Conservation (phyloP, 2,329 filamentous ascomycete species). For the Gnomoniopsis smithogilvyi region DNA sequence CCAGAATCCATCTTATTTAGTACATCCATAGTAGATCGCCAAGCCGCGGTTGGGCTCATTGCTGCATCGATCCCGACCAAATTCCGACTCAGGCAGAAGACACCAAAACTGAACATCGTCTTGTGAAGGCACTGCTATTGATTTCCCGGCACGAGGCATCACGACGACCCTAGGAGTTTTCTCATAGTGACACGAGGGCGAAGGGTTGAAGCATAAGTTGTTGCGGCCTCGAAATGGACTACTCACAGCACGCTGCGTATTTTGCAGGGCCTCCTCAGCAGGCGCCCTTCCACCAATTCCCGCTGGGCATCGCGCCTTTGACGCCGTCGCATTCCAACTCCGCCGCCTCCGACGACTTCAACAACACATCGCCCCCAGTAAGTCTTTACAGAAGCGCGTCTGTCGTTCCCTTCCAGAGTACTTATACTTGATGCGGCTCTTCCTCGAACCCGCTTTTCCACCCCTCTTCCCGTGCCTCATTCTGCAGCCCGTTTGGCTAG, state of each 20-base stretch:
- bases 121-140: background rate
- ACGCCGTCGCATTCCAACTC: conserved; percentile 56
- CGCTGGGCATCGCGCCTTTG: conserved; percentile 49
- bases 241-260: conserved; percentile 47
- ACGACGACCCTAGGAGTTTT: background rate
- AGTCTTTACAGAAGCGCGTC: conserved; percentile 26
- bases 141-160: background rate
- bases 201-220: background rate
- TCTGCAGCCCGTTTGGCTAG: conserved; percentile 23
- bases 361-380: conserved; percentile 53
- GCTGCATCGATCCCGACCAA: background rate
- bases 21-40: background rate
- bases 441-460: conserved; percentile 1
- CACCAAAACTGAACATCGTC: background rate
- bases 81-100: background rate
- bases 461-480: conserved; percentile 15
- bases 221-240: conserved; percentile 46
- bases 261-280: conserved; percentile 43
- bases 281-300: conserved; percentile 42
- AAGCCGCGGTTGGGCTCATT: background rate
- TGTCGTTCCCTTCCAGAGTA: background rate
- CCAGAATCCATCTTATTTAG: background rate
- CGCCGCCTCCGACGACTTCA: conserved; percentile 52
- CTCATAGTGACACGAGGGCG: background rate
- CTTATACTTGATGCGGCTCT: conserved; percentile 11